phyloP scores from a whole-genome alignment of 345 rosid species.

The Populus alba region DNA sequence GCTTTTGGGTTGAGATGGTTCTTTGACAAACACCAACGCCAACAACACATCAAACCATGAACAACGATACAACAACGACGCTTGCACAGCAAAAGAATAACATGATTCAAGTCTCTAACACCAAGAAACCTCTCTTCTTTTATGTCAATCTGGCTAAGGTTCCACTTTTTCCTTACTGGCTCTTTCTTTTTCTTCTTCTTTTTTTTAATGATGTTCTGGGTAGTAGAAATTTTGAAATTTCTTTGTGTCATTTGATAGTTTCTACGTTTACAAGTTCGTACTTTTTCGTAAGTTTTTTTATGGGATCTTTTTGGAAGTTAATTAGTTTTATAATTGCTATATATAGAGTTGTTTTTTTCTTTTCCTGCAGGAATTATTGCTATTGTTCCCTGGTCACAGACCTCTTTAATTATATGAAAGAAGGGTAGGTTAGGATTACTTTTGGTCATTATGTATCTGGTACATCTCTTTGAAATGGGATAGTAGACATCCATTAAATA shows the following conservation, averaged over 20 bases:
- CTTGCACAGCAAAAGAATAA: slow-evolving; percentile 28
- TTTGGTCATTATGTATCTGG: neutral
- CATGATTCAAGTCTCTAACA: slow-evolving; percentile 34
- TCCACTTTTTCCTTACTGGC: neutral
- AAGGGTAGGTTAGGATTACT: neutral
- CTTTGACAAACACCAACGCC: no score
- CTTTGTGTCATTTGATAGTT: neutral
- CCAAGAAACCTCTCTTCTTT: slow-evolving; percentile 36
- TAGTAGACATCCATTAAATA: neutral
- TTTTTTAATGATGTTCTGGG: neutral
- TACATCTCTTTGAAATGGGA: neutral
- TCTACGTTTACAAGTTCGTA: neutral
- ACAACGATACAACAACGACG: neutral
- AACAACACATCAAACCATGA: neutral
- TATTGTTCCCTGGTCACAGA: neutral
- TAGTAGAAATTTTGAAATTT: no score
- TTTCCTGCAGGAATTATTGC: neutral
- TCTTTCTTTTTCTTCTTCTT: neutral
- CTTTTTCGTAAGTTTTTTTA: neutral
- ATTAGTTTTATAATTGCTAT: neutral
- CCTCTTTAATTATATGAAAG: neutral
- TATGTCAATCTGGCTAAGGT: slow-evolving; percentile 39
- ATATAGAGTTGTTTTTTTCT: neutral
- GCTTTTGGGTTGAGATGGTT: no score
- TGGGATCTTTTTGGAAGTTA: neutral